Conservation (phyloP, 805 yeast species). For the Suhomyces kilbournensis region DNA sequence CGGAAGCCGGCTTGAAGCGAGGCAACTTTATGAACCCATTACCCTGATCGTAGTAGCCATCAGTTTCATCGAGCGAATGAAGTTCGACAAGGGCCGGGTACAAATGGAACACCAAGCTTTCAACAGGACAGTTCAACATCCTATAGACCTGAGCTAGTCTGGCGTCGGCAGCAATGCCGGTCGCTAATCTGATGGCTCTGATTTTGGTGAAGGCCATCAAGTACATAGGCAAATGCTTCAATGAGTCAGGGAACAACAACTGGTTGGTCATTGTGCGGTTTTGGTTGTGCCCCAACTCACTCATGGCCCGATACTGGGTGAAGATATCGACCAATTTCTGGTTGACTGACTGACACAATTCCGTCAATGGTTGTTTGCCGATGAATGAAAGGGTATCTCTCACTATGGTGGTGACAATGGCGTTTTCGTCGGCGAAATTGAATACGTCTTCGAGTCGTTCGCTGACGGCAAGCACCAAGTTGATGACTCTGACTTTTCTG, state of each 20-base stretch:
- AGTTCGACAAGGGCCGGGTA: constrained; percentile 80
- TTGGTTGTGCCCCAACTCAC: constrained; percentile 37
- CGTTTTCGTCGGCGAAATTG: constrained; percentile 69
- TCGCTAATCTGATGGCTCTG: constrained; percentile 52
- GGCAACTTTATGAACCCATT: constrained; percentile 50
- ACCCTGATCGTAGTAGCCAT: constrained; percentile 32
- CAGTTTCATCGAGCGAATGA: constrained; percentile 60
- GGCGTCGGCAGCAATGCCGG: constrained; percentile 55
- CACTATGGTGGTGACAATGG: constrained; percentile 37
- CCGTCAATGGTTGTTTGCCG: constrained; percentile 37
- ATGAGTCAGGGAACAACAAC: constrained; percentile 76
- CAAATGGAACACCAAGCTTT: constrained; percentile 57
- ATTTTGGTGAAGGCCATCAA: constrained; percentile 69
- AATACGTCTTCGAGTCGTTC: constrained; percentile 71
- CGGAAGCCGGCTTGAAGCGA: constrained; percentile 41
- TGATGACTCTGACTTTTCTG: constrained; percentile 83
- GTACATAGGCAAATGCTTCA: constrained; percentile 67
- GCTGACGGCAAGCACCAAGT: constrained; percentile 77
- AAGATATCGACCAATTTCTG: constrained; percentile 43
- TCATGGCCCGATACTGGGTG: constrained; percentile 51
- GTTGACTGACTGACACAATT: constrained; percentile 38
- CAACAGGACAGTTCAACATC: constrained; percentile 53
- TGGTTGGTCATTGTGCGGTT: constrained; percentile 46
- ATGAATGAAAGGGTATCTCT: constrained; percentile 40
- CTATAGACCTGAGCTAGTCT: constrained; percentile 55